These are phyloP conservation scores for Boletus patriciae DNA, from an alignment of 768 basidiomycete genomes.

Conservation along the genomic window DNA sequence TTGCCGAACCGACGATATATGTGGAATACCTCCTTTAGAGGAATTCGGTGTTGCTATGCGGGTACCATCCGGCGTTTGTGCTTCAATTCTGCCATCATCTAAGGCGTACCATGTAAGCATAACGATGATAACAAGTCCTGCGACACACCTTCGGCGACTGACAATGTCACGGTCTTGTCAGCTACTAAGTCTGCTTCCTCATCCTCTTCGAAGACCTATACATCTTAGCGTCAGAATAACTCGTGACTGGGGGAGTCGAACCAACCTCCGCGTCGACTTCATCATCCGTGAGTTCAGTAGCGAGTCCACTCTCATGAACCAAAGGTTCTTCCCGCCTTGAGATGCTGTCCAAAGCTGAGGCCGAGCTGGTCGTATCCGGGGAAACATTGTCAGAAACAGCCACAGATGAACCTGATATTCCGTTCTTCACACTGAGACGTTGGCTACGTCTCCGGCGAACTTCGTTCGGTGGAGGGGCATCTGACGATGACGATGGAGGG, in stretches of 20 bases:
- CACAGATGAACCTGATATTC: conserved; percentile 20
- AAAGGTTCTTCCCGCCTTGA: conserved; percentile 47
- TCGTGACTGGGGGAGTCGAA: neutral
- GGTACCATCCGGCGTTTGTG: conserved; percentile 96
- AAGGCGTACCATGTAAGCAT: conserved; percentile 8
- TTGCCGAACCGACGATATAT: conserved; percentile 34
- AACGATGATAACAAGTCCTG: neutral
- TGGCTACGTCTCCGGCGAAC: conserved; percentile 75
- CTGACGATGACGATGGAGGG: conserved; percentile 36
- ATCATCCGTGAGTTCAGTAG: conserved; percentile 81
- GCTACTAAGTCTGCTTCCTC: conserved; percentile 69
- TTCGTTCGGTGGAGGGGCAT: conserved; percentile 39
- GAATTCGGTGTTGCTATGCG: conserved; percentile 86
- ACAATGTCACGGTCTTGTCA: conserved; percentile 86
- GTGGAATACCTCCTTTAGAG: conserved; percentile 43
- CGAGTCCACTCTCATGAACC: conserved; percentile 60
- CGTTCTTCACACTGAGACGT: conserved; percentile 73
- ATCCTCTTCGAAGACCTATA: conserved; percentile 81
- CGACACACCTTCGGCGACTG: conserved; percentile 72
- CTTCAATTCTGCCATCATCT: conserved; percentile 94
- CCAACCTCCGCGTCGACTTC: conserved; percentile 75
- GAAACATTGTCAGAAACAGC: conserved; percentile 16
- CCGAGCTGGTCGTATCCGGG: conserved; percentile 24
- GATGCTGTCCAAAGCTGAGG: conserved; percentile 28
- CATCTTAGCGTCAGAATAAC: conserved; percentile 14